Percentiles rank a stretch among this genome's conserved stretches.
Conservation (phyloP, 768 basidiomycete species). For the Glaciozyma antarctica region DNA sequence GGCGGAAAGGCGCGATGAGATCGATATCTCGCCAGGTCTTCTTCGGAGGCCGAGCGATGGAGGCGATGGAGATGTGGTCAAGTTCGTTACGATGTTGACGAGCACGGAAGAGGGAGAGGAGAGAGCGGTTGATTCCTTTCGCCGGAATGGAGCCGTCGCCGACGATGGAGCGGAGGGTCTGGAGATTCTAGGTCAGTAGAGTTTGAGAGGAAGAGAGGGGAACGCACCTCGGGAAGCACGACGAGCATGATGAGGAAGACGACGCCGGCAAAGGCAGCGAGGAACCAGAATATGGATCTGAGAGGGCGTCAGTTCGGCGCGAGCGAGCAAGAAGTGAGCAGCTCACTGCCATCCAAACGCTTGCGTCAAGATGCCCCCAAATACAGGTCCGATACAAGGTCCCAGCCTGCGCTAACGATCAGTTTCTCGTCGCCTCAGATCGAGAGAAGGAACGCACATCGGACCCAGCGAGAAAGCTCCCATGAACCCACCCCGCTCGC, state of each 20-base stretch:
- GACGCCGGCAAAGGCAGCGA: conserved; percentile 13
- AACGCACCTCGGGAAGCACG: conserved; percentile 25
- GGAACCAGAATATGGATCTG: conserved; percentile 30
- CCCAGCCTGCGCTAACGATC: not conserved
- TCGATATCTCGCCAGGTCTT: conserved; percentile 22
- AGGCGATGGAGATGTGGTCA: not conserved
- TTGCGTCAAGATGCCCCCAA: conserved; percentile 7
- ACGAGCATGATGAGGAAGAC: conserved; percentile 17
- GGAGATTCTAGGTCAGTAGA: not conserved
- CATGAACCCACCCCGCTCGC: conserved; percentile 23
- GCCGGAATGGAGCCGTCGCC: conserved; percentile 46
- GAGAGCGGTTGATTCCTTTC: conserved; percentile 36
- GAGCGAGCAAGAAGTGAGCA: not conserved
- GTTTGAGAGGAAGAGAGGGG: not conserved
- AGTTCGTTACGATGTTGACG: not conserved
- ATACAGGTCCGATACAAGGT: conserved; percentile 15
- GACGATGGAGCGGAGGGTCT: conserved; percentile 44
- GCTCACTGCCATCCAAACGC: conserved; percentile 19
- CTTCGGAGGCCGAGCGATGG: conserved; percentile 13
- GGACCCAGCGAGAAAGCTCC: conserved; percentile 9
- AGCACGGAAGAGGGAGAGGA: conserved; percentile 37
- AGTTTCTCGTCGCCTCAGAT: not conserved
- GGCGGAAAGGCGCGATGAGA: conserved; percentile 38
- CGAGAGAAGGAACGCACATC: not conserved
- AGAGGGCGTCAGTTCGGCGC: not conserved